Evolutionary conservation across 2,329 filamentous ascomycete species (phyloP).

Genomic region (Tolypocladium inflatum): DNA sequence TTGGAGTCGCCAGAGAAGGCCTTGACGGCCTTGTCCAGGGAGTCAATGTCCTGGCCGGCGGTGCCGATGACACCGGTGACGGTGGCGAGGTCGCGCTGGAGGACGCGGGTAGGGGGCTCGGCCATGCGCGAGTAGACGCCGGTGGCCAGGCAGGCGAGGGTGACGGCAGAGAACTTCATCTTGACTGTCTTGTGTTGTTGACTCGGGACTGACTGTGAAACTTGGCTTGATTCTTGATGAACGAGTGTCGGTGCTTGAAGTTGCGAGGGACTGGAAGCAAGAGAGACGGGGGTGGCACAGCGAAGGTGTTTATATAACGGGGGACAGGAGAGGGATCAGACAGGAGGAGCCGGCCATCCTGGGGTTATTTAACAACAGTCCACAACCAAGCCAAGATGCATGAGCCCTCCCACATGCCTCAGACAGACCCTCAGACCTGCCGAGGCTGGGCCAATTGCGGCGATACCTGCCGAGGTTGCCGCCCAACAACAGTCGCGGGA

Average conservation of each 20-base stretch:
- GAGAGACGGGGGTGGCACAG: not conserved
- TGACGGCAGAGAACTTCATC: slow-evolving; percentile 10
- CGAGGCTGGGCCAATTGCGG: not conserved
- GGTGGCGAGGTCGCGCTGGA: slow-evolving; percentile 6
- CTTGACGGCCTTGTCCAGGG: slow-evolving; percentile 12
- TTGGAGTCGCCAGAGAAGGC: slow-evolving; percentile 12
- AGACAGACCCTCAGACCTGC: not conserved
- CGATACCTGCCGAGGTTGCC: not conserved
- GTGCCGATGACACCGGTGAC: slow-evolving; percentile 6
- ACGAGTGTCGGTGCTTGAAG: slow-evolving; percentile 6
- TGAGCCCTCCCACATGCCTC: not conserved
- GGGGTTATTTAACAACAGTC: not conserved
- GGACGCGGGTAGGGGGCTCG: not conserved
- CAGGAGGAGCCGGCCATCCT: not conserved
- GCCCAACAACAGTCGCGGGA: not conserved
- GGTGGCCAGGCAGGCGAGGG: slow-evolving; percentile 6
- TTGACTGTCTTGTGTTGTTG: slow-evolving; percentile 2
- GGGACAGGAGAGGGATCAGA: not conserved
- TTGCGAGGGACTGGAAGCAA: not conserved
- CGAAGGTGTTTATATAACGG: not conserved
- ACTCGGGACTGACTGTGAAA: not conserved
- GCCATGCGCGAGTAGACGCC: slow-evolving; percentile 3
- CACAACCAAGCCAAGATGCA: not conserved
- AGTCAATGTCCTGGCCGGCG: slow-evolving; percentile 7
- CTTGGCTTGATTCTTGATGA: not conserved